phyloP scores from a whole-genome alignment of 2,329 filamentous ascomycete genomes.

The Ramularia endophylla region DNA sequence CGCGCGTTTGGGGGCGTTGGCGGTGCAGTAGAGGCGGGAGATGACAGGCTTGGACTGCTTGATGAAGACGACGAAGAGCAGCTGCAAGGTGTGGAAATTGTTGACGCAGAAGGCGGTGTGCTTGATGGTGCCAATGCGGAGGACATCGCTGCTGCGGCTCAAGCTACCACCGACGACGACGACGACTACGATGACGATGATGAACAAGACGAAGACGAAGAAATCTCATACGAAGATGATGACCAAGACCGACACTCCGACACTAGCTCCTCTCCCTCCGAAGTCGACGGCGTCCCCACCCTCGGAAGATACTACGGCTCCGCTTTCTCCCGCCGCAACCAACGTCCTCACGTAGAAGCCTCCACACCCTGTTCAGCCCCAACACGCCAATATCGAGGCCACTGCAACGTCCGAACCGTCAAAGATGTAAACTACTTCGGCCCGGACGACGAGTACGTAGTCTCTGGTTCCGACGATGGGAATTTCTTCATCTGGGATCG shows the following conservation, averaged over 20 bases:
- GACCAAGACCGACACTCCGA: conserved; percentile 18
- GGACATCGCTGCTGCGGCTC: conserved; percentile 12
- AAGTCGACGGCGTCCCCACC: conserved; percentile 31
- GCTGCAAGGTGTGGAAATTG: conserved; percentile 16
- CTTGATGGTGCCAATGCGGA: conserved; percentile 16
- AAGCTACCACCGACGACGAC: conserved; percentile 6
- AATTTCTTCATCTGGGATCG: conserved; percentile 65
- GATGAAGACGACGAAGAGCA: conserved; percentile 13
- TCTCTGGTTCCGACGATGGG: conserved; percentile 60
- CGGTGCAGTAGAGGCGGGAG: conserved; percentile 27
- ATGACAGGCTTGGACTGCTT: conserved; percentile 14
- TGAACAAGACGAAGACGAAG: conserved; percentile 25
- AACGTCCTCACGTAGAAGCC: conserved; percentile 48
- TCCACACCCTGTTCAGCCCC: conserved; percentile 52
- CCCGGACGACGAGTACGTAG: conserved; percentile 61
- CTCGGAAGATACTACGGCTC: conserved; percentile 36
- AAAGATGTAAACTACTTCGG: conserved; percentile 67
- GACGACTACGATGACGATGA: conserved; percentile 15
- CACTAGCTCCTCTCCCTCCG: conserved; percentile 32
- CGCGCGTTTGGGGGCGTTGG: conserved; percentile 57
- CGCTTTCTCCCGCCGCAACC: conserved; percentile 43
- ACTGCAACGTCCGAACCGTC: conserved; percentile 62
- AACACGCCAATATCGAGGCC: conserved; percentile 54
- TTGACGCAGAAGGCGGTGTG: conserved; percentile 10
- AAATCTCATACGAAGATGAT: conserved; percentile 22